Base-by-base conservation (phyloP, 345 rosid genomes). In the Microthlaspi erraticum region DNA sequence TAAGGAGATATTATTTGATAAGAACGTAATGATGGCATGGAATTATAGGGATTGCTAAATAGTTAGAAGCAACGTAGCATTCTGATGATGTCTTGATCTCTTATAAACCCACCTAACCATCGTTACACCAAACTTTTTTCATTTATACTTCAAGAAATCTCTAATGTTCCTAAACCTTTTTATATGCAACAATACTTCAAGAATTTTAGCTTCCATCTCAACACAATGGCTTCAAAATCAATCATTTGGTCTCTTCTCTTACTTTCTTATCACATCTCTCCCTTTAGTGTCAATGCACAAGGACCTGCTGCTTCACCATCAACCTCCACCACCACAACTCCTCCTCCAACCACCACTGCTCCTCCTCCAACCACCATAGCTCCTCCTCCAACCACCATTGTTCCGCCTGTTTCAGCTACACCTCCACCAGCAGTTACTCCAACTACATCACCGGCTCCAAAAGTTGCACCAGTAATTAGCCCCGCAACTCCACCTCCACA, bases 301-400 rank as follows among this genome's bases (percentile, higher is more conserved):
- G 71, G 83, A 72, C 98, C 96, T 9, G 86, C 88, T 7, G 79
- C 88, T 56, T 83, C 92, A 16, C 97, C 97, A 4, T 75, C 84
- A 50, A 80, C 87, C 34, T 88, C 80, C 45, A 82, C 88, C 66
- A 65, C 66, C 19, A 43, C 68, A 50, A 45, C 80, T 42, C 76
- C 81, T 0, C 81, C 89, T 11, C 63, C 75, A 56, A 75, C 78
- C 5, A 79, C 86, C 31, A 37, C 77, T 6, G 69, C 51, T 70
- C 63, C 74, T 0, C 83, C 83, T 16, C 62, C 81, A 18, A 36
- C 82, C 5, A 44, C 76, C 7, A 10, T 19, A 33, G 9, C 13
- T 34, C 34, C 78, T 0, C 64, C 73, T 10, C 59, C 81, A 29
- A 33, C 83, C 5, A 50, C 77, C 2, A 8, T 7, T 43, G 13